phyloP scores from a whole-genome alignment of 768 basidiomycete genomes.

The Mrakia frigida region DNA sequence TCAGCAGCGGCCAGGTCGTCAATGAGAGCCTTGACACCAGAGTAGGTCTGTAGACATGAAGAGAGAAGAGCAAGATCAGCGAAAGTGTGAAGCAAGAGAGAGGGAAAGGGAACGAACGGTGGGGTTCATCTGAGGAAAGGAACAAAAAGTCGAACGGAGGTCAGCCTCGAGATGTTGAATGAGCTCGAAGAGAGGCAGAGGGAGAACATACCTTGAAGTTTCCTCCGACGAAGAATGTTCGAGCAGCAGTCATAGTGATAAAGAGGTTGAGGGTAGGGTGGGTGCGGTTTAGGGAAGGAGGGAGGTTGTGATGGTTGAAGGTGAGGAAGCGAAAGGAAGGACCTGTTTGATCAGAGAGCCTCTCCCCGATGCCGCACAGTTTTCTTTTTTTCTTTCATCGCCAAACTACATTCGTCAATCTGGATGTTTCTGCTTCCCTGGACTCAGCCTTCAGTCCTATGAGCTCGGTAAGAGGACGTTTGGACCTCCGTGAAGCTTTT shows the following conservation, averaged over 20 bases:
- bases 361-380: background rate
- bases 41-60: constrained; percentile 13
- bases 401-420: no score
- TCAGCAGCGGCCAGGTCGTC: constrained; percentile 68
- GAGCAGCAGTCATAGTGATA: constrained; percentile 34
- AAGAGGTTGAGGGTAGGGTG: background rate
- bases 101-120: constrained; percentile 21
- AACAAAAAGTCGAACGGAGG: constrained; percentile 14
- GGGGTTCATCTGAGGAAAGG: constrained; percentile 30
- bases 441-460: no score
- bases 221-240: constrained; percentile 78
- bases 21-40: constrained; percentile 61
- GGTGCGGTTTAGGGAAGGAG: constrained; percentile 5
- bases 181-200: constrained; percentile 30
- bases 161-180: background rate
- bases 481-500: no score
- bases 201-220: constrained; percentile 97
- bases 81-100: background rate
- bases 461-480: no score
- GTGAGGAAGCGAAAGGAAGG: background rate
- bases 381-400: no score
- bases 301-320: background rate
- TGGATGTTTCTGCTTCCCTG: no score
- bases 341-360: background rate
- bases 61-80: background rate